Conservation (phyloP, 768 basidiomycete genomes). For the Tulasnella calospora region DNA sequence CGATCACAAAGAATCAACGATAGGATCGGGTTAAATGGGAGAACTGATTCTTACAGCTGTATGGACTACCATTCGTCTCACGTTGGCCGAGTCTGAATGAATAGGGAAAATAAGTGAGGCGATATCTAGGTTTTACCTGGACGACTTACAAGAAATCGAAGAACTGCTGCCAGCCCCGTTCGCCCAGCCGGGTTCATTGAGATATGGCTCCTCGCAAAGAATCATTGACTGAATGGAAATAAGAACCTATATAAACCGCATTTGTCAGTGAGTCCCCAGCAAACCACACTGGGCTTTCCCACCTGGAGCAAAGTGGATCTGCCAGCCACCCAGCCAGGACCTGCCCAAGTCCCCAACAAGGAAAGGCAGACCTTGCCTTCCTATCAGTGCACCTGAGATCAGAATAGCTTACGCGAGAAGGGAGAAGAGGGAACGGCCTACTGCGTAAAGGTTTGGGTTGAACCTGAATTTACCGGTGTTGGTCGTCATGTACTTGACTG, state of each 20-base stretch:
- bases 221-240: constrained; percentile 98
- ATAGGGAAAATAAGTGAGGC: background rate
- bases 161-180: constrained; percentile 63
- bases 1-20: constrained; percentile 6
- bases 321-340: constrained; percentile 90
- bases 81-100: constrained; percentile 75
- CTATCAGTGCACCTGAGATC: constrained; percentile 37
- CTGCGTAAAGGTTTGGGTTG: constrained; percentile 92
- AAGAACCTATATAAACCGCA: constrained; percentile 49
- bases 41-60: constrained; percentile 58
- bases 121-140: background rate
- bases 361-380: constrained; percentile 94
- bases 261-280: background rate
- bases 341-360: constrained; percentile 85
- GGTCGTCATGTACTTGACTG: constrained; percentile 33
- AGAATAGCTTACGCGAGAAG: background rate
- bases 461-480: constrained; percentile 85
- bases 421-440: constrained; percentile 37
- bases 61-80: constrained; percentile 85
- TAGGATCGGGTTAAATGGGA: background rate
- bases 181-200: constrained; percentile 91
- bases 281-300: constrained; percentile 26
- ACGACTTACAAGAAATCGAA: constrained; percentile 65
- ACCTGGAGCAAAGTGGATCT: constrained; percentile 86
- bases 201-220: constrained; percentile 85